A percentile compares a stretch with the other conserved stretches of the same genome.
Conservation (phyloP, 179 eudicot genomes). For the Camellia oleifera region DNA sequence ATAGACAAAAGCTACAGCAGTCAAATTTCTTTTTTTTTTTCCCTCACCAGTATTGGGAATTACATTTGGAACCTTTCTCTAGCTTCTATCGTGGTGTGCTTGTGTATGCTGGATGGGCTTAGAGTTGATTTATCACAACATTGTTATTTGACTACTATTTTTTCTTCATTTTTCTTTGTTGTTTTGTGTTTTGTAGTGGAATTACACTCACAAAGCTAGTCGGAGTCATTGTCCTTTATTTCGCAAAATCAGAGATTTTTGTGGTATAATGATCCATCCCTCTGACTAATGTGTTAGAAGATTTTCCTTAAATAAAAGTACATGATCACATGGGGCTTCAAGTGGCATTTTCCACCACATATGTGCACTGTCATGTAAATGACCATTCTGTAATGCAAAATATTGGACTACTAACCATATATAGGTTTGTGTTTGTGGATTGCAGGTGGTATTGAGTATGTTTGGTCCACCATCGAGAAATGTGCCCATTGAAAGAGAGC, state of each 20-base stretch:
- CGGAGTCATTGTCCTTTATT: constrained; percentile 87
- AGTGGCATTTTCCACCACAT: neutral
- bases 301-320: neutral
- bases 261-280: constrained; percentile 55
- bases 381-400: neutral
- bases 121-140: neutral
- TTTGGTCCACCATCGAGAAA: constrained; percentile 87
- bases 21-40: neutral
- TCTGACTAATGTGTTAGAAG: neutral
- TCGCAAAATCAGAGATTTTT: constrained; percentile 85
- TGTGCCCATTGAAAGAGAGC: constrained; percentile 39
- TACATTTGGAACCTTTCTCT: neutral
- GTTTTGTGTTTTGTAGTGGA: constrained; percentile 60
- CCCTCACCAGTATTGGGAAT: neutral
- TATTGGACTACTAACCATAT: neutral
- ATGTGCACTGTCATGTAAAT: neutral
- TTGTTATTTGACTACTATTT: neutral
- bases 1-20: neutral
- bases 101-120: neutral
- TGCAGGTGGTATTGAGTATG: constrained; percentile 84
- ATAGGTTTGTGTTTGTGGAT: neutral
- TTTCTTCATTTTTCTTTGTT: neutral
- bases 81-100: neutral
- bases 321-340: neutral
- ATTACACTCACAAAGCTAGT: constrained; percentile 94